phyloP scores from a whole-genome alignment of 371 early-diverging fungal species.

The Massospora cicadina region DNA sequence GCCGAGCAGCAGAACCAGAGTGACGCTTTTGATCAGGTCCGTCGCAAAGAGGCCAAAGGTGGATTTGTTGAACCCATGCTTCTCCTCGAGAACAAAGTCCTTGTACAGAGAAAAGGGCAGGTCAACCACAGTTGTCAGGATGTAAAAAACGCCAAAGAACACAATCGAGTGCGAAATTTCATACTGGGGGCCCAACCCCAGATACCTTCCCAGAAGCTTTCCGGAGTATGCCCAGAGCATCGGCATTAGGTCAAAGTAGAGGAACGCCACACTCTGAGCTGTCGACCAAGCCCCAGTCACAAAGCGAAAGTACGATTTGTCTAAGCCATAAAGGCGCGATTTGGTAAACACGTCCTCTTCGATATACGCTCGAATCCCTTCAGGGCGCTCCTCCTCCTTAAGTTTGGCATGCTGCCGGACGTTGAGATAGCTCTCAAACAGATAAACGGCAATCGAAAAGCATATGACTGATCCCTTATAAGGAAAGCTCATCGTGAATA shows the following conservation, averaged over 20 bases:
- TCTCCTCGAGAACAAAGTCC: conserved; percentile 88
- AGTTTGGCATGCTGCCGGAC: conserved; percentile 57
- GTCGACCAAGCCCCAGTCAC: conserved; percentile 35
- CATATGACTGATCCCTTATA: conserved; percentile 61
- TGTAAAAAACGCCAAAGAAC: conserved; percentile 40
- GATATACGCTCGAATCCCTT: conserved; percentile 39
- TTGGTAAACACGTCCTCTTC: conserved; percentile 53
- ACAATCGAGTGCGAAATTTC: conserved; percentile 75
- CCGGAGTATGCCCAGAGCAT: conserved; percentile 54
- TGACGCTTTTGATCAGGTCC: conserved; percentile 60
- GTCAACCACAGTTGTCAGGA: conserved; percentile 41
- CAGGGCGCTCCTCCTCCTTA: conserved; percentile 39
- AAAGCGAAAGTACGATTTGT: conserved; percentile 67
- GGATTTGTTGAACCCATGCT: conserved; percentile 95
- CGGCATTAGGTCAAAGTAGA: conserved; percentile 52
- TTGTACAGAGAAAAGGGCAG: conserved; percentile 72
- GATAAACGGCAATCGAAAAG: conserved; percentile 41
- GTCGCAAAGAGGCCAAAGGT: conserved; percentile 61
- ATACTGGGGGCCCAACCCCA: conserved; percentile 45
- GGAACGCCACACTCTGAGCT: conserved; percentile 37
- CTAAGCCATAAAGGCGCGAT: conserved; percentile 69
- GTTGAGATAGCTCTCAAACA: conserved; percentile 46
- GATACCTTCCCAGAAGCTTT: conserved; percentile 21
- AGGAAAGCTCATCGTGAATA: conserved; percentile 1
- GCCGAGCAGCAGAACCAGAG: conserved; percentile 51